Evolutionary conservation across 345 rosid species (phyloP), one percentile per base, ranked within the genome.

Genomic region (Carallia pectinifolia): DNA sequence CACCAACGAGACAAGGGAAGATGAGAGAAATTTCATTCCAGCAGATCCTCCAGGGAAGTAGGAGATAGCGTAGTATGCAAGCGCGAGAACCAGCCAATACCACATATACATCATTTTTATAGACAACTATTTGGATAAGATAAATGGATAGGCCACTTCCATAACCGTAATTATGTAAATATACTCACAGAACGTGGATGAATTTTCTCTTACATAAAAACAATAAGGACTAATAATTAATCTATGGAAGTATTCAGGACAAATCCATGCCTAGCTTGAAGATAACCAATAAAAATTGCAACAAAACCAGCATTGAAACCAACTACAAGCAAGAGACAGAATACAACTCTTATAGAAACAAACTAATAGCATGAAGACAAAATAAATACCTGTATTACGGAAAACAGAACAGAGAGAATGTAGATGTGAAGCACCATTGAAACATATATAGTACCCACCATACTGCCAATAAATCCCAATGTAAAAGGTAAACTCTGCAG

Each of bases 371-470:
- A 2, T 10, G 34, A 7, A 63, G 36, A 8, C 29, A 59, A 69
- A 52, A 58, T 16, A 33, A 48, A 61, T 83, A 92, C 99, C 97
- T 95, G 98, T 73, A 92, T 68, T 5, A 88, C 90, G 23, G 98
- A 95, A 83, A 89, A 92, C 62, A 95, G 79, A n/a, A 92, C 94
- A 5, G 99, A 95, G 68, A 95, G 96, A 69, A 92, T 36, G 81
- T 95, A 95, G 80, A 93, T 95, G 82, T 95, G 99, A 78, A 89
- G 96, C 72, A 89, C 87, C 97, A 95, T 90, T 16, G 99, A 90
- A 38, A 92, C 99, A 23, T 95, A 92, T 66, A 95, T 80, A 34
- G 98, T 92, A 61, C 96, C 96, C 17, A 71, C 89, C 99, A 95
- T 92, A 74, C 89, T 90, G 69, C 96, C 96, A 27, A 92, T 55